A percentile compares a stretch with the other conserved stretches of the same genome.
Evolutionary conservation across 1,284 basidiomycete genomes (phyloP).

Genomic region (Fomitopsis betulina): DNA sequence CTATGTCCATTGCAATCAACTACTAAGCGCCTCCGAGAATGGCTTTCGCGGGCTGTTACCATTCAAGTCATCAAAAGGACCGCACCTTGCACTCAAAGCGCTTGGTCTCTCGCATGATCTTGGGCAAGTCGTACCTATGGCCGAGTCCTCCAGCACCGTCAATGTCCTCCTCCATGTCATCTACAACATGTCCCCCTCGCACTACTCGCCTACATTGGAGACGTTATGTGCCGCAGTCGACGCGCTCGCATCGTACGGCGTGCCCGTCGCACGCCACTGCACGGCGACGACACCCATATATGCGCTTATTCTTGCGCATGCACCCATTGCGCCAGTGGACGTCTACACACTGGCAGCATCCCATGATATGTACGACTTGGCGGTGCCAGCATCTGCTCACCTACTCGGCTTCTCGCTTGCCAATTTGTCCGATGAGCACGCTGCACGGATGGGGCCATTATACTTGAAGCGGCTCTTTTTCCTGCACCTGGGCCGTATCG

Average conservation of each 20-base stretch:
- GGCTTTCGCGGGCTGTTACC: constrained; percentile 32
- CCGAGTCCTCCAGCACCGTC: constrained; percentile 29
- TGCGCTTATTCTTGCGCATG: constrained; percentile 28
- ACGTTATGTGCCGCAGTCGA: constrained; percentile 29
- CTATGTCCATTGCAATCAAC: constrained; percentile 33
- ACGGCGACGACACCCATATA: constrained; percentile 26
- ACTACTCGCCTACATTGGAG: constrained; percentile 29
- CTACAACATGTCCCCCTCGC: constrained; percentile 31
- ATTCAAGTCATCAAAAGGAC: constrained; percentile 9
- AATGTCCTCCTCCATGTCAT: constrained; percentile 34
- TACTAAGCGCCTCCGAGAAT: constrained; percentile 34
- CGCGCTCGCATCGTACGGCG: constrained; percentile 29
- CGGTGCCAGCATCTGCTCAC: constrained; percentile 31
- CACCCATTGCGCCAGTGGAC: constrained; percentile 31
- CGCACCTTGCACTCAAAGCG: constrained; percentile 2
- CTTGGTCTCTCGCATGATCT: constrained; percentile 18
- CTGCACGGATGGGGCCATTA: constrained; percentile 29
- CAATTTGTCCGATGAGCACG: constrained; percentile 30
- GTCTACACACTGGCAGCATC: constrained; percentile 31
- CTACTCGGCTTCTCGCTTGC: constrained; percentile 30
- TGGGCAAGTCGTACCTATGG: constrained; percentile 28
- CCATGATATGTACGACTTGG: constrained; percentile 32
- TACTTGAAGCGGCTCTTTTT: constrained; percentile 37
- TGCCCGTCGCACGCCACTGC: constrained; percentile 21
- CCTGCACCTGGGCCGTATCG: constrained; percentile 36